Percentiles rank a stretch among this genome's conserved stretches.
phyloP scores from a whole-genome alignment of 2,329 filamentous ascomycete genomes.

The Neofusicoccum ribis region DNA sequence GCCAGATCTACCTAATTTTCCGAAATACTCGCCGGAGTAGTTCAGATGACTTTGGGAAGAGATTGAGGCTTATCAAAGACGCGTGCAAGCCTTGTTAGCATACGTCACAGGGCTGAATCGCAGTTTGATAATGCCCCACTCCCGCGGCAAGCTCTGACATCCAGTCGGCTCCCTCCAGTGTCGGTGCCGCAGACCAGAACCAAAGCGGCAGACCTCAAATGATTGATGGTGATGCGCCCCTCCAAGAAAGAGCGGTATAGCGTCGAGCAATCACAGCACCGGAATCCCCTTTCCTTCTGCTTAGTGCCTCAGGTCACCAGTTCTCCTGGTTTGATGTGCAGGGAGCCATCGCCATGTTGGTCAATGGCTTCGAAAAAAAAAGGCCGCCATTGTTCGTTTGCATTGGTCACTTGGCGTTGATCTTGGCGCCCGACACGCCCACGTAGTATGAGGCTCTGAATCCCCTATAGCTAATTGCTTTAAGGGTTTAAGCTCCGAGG shows the following conservation, averaged over 20 bases:
- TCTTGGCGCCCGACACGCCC: background rate
- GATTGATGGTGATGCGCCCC: background rate
- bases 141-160: conserved; percentile 4
- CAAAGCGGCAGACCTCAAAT: background rate
- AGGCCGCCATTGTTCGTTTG: background rate
- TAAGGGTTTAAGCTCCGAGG: background rate
- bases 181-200: background rate
- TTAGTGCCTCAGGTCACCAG: background rate
- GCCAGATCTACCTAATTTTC: conserved; percentile 13
- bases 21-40: conserved; percentile 4
- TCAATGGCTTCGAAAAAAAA: background rate
- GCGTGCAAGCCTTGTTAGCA: background rate
- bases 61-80: background rate
- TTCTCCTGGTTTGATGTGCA: conserved; percentile 4
- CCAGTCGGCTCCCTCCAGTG: background rate
- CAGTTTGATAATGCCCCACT: conserved; percentile 8
- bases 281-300: background rate
- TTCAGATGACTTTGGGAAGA: background rate
- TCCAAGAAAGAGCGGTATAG: conserved; percentile 2
- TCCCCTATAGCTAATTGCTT: conserved; percentile 4
- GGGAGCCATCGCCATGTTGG: background rate
- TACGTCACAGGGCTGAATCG: conserved; percentile 14
- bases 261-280: background rate
- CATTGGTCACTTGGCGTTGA: background rate
- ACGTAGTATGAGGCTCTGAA: background rate